These are phyloP conservation scores for Moesziomyces parantarcticus DNA, from an alignment of 1,284 basidiomycete genomes.

Conservation along the genomic window DNA sequence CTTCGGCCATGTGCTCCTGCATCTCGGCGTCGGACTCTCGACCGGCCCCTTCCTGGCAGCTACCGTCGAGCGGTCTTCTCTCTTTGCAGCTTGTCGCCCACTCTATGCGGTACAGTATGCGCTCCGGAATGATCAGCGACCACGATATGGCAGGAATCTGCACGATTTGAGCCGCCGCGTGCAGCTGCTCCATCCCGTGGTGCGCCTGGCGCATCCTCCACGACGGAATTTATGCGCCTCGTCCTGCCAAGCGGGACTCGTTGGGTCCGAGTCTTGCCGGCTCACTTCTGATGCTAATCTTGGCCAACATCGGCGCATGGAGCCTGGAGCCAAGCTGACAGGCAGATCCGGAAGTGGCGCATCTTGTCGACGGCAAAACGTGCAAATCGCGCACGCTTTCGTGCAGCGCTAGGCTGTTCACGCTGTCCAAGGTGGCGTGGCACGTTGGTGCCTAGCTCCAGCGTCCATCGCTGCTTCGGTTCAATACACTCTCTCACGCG, in stretches of 20 bases:
- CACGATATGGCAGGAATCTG: background rate
- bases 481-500: too few species aligned
- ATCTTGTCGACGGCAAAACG: background rate
- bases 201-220: background rate
- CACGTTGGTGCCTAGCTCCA: background rate
- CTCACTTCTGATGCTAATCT: too few species aligned
- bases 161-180: background rate
- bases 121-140: too few species aligned
- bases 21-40: constrained; percentile 29
- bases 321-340: too few species aligned
- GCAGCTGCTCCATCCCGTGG: background rate
- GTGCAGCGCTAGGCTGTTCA: background rate
- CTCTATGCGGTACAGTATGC: too few species aligned
- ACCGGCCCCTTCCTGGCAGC: background rate
- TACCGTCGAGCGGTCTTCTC: background rate
- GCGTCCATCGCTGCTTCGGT: too few species aligned
- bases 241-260: background rate
- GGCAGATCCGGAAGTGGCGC: background rate
- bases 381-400: background rate
- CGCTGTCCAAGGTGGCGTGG: background rate
- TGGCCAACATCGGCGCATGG: too few species aligned
- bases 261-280: background rate
- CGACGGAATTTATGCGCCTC: background rate
- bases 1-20: constrained; percentile 16
- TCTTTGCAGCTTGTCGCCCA: background rate